Evolutionary conservation across 768 basidiomycete species (phyloP).

Genomic region (Favolaschia claudopus): DNA sequence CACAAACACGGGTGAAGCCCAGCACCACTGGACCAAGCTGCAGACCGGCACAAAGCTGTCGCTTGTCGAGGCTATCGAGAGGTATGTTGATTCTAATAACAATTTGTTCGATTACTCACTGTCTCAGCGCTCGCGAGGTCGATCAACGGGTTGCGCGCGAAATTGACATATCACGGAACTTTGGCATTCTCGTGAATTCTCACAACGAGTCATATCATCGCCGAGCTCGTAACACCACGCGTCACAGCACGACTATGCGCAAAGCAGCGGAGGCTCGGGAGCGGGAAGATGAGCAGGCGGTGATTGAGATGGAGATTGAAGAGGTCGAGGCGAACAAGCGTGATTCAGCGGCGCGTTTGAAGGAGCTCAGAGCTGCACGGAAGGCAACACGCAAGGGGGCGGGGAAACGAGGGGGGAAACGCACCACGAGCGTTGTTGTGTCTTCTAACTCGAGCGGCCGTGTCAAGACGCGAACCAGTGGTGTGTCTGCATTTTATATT

Average conservation of each 20-base stretch:
- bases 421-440: too few species aligned
- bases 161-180: neutral
- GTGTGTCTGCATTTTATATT: too few species aligned
- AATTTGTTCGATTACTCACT: neutral
- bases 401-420: too few species aligned
- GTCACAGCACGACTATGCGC: neutral
- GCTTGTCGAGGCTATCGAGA: conserved; percentile 24
- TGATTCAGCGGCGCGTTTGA: too few species aligned
- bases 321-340: too few species aligned
- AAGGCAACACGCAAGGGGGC: too few species aligned
- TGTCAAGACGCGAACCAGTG: too few species aligned
- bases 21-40: conserved; percentile 30
- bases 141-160: conserved; percentile 14
- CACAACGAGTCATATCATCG: conserved; percentile 11
- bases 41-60: conserved; percentile 26
- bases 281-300: too few species aligned
- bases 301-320: too few species aligned
- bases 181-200: conserved; percentile 19
- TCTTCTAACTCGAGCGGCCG: too few species aligned
- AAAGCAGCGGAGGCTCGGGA: too few species aligned
- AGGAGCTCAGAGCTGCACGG: too few species aligned
- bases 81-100: neutral
- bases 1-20: conserved; percentile 27
- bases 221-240: neutral
- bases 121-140: conserved; percentile 11